Percentiles rank a stretch among this genome's conserved stretches.
These are phyloP conservation scores for Aspergillus costaricaensis DNA, from an alignment of 2,329 filamentous ascomycete genomes.

Conservation along the genomic window DNA sequence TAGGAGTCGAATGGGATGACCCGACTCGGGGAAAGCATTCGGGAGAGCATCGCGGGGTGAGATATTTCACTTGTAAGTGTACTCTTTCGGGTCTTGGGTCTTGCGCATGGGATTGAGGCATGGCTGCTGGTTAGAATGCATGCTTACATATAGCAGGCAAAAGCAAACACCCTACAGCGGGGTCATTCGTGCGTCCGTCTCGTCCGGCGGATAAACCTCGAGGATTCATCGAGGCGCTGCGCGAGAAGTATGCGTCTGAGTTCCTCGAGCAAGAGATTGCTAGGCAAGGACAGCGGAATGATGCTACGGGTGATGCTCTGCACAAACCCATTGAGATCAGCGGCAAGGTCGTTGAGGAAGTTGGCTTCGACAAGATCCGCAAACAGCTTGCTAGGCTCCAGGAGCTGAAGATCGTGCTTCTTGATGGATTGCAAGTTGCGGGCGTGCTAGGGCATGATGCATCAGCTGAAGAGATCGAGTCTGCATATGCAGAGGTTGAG, in stretches of 20 bases:
- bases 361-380: slow-evolving; percentile 92
- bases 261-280: slow-evolving; percentile 36
- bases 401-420: slow-evolving; percentile 76
- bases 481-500: slow-evolving; percentile 53
- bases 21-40: slow-evolving; percentile 83
- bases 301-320: slow-evolving; percentile 22
- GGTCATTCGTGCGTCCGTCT: slow-evolving; percentile 82
- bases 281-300: slow-evolving; percentile 10
- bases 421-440: slow-evolving; percentile 72
- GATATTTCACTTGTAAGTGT: slow-evolving; percentile 76
- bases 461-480: slow-evolving; percentile 23
- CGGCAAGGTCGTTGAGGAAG: slow-evolving; percentile 84
- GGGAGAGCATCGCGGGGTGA: slow-evolving; percentile 74
- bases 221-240: slow-evolving; percentile 77
- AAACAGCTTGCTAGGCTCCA: slow-evolving; percentile 73
- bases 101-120: too few species aligned
- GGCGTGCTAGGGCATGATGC: slow-evolving; percentile 34
- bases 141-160: slow-evolving; percentile 50
- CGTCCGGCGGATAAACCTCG: slow-evolving; percentile 67
- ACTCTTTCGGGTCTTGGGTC: too few species aligned
- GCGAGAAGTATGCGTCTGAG: slow-evolving; percentile 78
- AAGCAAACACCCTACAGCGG: slow-evolving; percentile 67
- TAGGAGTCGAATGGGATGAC: slow-evolving; percentile 98
- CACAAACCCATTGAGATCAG: slow-evolving; percentile 68
- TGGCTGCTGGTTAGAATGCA: too few species aligned